A percentile compares a stretch with the other conserved stretches of the same genome.
Evolutionary conservation across 1,139 yeast genomes (phyloP).

Genomic region (Sporopachydermia cereana): DNA sequence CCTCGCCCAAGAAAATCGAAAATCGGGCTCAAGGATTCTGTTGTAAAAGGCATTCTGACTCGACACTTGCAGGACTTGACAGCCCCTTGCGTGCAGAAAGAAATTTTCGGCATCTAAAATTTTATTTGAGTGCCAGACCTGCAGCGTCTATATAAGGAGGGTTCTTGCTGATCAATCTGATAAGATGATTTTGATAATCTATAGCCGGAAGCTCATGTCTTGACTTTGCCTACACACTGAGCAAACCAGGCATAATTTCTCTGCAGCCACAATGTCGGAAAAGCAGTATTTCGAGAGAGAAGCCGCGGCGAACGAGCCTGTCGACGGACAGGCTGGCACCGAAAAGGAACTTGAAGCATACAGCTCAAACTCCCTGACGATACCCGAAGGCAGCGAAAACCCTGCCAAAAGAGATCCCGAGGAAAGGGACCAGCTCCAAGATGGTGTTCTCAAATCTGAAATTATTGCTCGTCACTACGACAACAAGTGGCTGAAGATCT

Average conservation of each 20-base stretch:
- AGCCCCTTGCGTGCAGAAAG: too few relatives aligned
- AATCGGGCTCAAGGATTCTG: too few relatives aligned
- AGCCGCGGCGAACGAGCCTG: neutral
- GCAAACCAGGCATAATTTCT: neutral
- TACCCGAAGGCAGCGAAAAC: neutral
- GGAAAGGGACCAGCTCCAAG: neutral
- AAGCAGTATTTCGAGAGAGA: neutral
- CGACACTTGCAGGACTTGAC: too few relatives aligned
- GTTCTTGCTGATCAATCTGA: too few relatives aligned
- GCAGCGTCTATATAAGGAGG: too few relatives aligned
- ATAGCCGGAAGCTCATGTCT: too few relatives aligned
- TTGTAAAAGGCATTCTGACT: too few relatives aligned
- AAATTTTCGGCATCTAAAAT: too few relatives aligned
- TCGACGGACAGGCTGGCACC: neutral
- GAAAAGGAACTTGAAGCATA: neutral
- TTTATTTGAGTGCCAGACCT: too few relatives aligned
- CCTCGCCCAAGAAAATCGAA: too few relatives aligned
- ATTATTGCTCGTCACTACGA: conserved; percentile 24
- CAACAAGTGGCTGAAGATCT: conserved; percentile 20
- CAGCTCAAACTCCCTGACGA: neutral
- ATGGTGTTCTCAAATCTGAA: conserved; percentile 28
- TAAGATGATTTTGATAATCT: too few relatives aligned
- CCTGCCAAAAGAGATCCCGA: neutral
- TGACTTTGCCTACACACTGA: neutral
- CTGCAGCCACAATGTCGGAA: neutral